Conservation (phyloP, 345 rosid genomes). For the Boechera divaricarpa region DNA sequence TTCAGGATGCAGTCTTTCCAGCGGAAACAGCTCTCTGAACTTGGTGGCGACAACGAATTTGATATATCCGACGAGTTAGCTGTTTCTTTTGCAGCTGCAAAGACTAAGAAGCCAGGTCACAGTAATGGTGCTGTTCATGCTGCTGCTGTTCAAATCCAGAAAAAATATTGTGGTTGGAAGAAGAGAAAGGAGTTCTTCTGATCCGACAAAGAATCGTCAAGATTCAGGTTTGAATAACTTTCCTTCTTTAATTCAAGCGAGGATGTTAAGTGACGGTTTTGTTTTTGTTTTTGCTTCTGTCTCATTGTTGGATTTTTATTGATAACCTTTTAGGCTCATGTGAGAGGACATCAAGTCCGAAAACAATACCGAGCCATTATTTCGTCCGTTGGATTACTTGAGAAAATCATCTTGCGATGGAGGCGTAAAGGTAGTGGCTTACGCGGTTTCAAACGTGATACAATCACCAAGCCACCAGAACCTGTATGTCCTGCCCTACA, state of each 20-base stretch:
- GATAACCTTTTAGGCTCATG: conserved; percentile 64
- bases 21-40: conserved; percentile 61
- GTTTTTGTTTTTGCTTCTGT: neutral
- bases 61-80: conserved; percentile 66
- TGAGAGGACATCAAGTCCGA: no score
- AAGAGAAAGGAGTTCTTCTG: conserved; percentile 80
- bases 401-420: no score
- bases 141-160: conserved; percentile 87
- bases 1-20: conserved; percentile 89
- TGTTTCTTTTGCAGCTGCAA: conserved; percentile 59
- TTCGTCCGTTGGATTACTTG: no score
- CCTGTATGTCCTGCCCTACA: no score
- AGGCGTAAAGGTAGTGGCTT: no score
- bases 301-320: conserved; percentile 22
- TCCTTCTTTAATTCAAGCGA: neutral
- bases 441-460: no score
- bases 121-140: conserved; percentile 57
- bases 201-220: conserved; percentile 84
- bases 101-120: conserved; percentile 51
- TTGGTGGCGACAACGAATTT: conserved; percentile 45
- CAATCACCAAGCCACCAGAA: no score
- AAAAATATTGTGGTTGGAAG: conserved; percentile 90
- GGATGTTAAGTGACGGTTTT: neutral
- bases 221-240: conserved; percentile 65
- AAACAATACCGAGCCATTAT: no score